Base-by-base conservation (phyloP, 1,284 basidiomycete genomes). In the Naganishia albida region DNA sequence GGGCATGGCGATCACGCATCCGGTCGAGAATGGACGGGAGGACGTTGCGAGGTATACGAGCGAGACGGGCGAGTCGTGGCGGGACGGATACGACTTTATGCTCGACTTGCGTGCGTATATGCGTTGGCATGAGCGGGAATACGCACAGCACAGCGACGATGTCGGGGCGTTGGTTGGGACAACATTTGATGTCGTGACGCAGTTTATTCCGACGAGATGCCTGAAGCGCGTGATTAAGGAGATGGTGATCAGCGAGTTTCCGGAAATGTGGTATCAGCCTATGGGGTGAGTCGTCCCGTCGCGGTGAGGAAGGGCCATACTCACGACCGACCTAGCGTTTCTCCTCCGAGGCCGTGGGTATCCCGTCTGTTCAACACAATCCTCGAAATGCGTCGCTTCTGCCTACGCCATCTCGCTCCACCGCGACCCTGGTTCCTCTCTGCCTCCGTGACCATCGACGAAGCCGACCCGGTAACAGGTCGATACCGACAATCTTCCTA, bases 61-160 rank as follows among this genome's bases (percentile, higher is more conserved):
- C 53, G 46, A 40, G 23, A 23, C n/a, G 4, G 18, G 3, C 23
- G 23, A 46, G 2, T 10, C 15, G 30, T 55, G 57, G 65, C 18
- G 18, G 23, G 65, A 66, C 59, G 65, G 57, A 4, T 48, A 49
- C 42, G 59, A 66, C 28, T 66, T 59, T 52, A 66, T 66, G 65
- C 57, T 66, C 26, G 65, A 66, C 44, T 34, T 66, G n/a, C 50
- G 59, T n/a, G 57, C 52, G 2, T 66, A 66, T 38, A 53, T 66
- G 65, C 38, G 46, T 3, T 39, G 44, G 51, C 65, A 66, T 23
- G 65, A 66, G 25, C 18, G 30, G 12, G 46, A 42, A 40, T 42
- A 56, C 52, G 50, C 59, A 7, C 42, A 52, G 12, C 26, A 50
- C 26, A 62, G 48, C 20, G 3, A n/a, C 15, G 57, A 66, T 25